phyloP scores from a whole-genome alignment of 257 asterid species.

The Catharanthus roseus region DNA sequence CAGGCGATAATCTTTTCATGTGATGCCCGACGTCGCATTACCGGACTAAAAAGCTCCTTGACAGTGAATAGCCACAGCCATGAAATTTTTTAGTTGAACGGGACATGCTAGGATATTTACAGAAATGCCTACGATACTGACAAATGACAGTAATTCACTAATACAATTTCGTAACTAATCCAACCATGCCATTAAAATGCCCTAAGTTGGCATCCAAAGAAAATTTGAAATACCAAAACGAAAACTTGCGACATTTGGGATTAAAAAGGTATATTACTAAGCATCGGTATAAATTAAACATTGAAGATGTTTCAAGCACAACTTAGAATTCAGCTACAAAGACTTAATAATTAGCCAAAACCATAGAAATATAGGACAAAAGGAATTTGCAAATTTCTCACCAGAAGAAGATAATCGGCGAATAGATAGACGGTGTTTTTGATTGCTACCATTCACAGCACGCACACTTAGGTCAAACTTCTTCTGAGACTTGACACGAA shows the following conservation, averaged over 20 bases:
- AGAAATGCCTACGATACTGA: not conserved
- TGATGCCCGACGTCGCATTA: too few species aligned
- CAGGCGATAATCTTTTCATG: too few species aligned
- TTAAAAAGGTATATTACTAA: not conserved
- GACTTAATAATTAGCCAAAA: not conserved
- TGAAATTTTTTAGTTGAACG: not conserved
- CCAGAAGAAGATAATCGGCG: slow-evolving; percentile 53
- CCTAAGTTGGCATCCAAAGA: not conserved
- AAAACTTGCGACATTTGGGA: not conserved
- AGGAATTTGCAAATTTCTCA: slow-evolving; percentile 24
- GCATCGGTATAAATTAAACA: not conserved
- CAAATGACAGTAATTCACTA: not conserved
- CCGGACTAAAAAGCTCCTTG: too few species aligned
- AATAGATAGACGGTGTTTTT: slow-evolving; percentile 54
- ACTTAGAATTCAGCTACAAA: not conserved
- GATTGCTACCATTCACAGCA: slow-evolving; percentile 26
- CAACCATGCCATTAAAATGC: not conserved
- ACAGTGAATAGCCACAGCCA: not conserved
- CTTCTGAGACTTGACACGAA: slow-evolving; percentile 67
- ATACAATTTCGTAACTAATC: not conserved
- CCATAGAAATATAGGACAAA: not conserved
- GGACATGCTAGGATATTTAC: not conserved
- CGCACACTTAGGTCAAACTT: slow-evolving; percentile 56
- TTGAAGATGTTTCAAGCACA: not conserved
- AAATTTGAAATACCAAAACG: not conserved